Percentiles rank a stretch among this genome's conserved stretches.
These are phyloP conservation scores for Amanita muscaria DNA, from an alignment of 768 basidiomycete genomes.

Conservation along the genomic window DNA sequence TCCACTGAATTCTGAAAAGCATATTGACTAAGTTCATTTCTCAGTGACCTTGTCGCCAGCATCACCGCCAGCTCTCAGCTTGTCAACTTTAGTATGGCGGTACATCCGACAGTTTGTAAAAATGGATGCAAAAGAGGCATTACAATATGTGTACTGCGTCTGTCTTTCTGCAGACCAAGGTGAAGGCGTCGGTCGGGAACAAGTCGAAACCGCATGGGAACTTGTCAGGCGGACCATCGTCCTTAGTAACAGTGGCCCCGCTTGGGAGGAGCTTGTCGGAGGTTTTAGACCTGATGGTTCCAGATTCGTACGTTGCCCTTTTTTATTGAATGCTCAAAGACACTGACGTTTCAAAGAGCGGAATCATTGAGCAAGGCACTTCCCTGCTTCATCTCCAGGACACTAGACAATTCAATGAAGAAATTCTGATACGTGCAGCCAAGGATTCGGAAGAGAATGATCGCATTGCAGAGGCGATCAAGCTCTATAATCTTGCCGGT, in stretches of 20 bases:
- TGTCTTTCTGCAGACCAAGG: constrained; percentile 67
- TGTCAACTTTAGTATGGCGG: constrained; percentile 83
- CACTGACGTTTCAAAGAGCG: constrained; percentile 42
- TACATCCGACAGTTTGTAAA: constrained; percentile 90
- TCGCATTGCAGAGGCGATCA: constrained; percentile 84
- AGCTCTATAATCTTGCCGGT: constrained; percentile 90
- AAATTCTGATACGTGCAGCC: constrained; percentile 80
- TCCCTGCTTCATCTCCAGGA: constrained; percentile 65
- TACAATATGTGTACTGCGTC: constrained; percentile 91
- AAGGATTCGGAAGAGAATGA: constrained; percentile 76
- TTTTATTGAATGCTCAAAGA: not conserved
- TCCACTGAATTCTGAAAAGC: constrained; percentile 10
- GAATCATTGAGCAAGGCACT: constrained; percentile 80
- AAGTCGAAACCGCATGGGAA: constrained; percentile 76
- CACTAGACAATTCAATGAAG: constrained; percentile 61
- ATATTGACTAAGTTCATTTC: not conserved
- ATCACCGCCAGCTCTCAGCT: constrained; percentile 63
- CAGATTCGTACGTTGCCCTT: constrained; percentile 57
- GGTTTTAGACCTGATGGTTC: constrained; percentile 85
- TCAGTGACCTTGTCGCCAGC: constrained; percentile 64
- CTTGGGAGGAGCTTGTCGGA: constrained; percentile 93
- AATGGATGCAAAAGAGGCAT: constrained; percentile 86
- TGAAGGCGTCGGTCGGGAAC: constrained; percentile 69
- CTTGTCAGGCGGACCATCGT: constrained; percentile 73
- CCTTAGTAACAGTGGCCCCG: constrained; percentile 65